Evolutionary conservation across 2,329 filamentous ascomycete genomes (phyloP), one percentile per base, ranked within the genome.

Genomic region (Sodiomyces alkalinus): DNA sequence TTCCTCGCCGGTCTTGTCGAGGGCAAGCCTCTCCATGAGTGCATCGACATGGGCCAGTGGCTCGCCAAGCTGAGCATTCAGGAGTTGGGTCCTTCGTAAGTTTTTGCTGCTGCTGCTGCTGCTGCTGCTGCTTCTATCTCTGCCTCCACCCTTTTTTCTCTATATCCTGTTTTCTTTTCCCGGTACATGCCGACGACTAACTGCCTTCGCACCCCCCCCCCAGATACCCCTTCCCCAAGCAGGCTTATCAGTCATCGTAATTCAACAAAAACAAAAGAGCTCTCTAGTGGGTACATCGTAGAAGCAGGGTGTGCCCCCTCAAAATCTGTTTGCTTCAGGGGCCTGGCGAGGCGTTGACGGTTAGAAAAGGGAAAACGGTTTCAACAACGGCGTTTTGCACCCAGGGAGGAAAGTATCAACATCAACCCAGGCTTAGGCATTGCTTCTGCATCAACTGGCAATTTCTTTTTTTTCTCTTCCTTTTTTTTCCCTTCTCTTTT

Each of bases 41-140:
- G 69, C 47, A 68, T 98, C 43, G 80, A 94, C 53, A 81, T 90
- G 69, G 90, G 90, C 39, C 86, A 94, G 60, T 98, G 90, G 90
- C 71, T 98, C 41, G 90, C 90, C 27, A 78, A 79, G 48, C 65
- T 93, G 47, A 90, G 85, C 66, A 87, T 98, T 53, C 77, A 87
- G 62, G 86, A 96, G 61, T 65, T 94, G 44, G 90, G 90, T 45
- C 86, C 87, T 58, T 90, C 85, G 79, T 96, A 78, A 68, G 80
- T 80, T 39, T 22, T 17, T 4, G 7, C n/a, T n/a, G n/a, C n/a
- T n/a, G n/a, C n/a, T n/a, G n/a, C n/a, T n/a, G n/a, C n/a, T n/a
- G n/a, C n/a, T n/a, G n/a, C n/a, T n/a, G n/a, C n/a, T n/a, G n/a
- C n/a, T n/a, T n/a, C n/a, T n/a, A n/a, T n/a, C n/a, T n/a, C n/a